Percentiles rank a stretch among this genome's conserved stretches.
Evolutionary conservation across 352 stramenopile species (phyloP).

Genomic region (Pythium oligandrum): DNA sequence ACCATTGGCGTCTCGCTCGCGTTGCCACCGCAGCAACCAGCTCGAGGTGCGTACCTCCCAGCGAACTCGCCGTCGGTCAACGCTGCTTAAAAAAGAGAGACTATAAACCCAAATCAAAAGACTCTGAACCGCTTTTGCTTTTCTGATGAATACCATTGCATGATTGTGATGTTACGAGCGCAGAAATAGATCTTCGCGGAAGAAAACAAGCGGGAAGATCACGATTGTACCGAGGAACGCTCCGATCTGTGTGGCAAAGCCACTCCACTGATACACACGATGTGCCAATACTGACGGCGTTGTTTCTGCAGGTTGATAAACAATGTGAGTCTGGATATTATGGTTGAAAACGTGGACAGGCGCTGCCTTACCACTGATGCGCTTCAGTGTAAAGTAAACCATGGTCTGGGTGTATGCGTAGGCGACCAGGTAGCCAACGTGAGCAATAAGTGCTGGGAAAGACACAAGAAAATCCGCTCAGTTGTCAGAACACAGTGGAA

Average conservation of each 20-base stretch:
- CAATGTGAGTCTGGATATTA: neutral
- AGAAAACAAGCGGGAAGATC: constrained; percentile 67
- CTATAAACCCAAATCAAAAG: too few species aligned
- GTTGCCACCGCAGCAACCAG: constrained; percentile 16
- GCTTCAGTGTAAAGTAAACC: constrained; percentile 67
- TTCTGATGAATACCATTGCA: too few species aligned
- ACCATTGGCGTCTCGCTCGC: constrained; percentile 57
- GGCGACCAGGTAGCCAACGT: constrained; percentile 48
- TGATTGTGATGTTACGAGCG: neutral
- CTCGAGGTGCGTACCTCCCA: too few species aligned
- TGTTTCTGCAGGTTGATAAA: constrained; percentile 4
- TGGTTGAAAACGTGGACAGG: neutral
- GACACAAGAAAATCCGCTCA: neutral
- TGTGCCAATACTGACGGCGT: constrained; percentile 20
- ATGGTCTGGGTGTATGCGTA: constrained; percentile 76
- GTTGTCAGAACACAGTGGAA: too few species aligned
- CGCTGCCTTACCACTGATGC: constrained; percentile 24
- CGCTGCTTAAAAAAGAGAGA: too few species aligned
- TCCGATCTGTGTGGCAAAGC: constrained; percentile 57
- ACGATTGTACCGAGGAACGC: constrained; percentile 50
- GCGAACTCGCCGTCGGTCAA: too few species aligned
- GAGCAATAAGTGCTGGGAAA: constrained; percentile 29
- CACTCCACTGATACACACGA: constrained; percentile 67
- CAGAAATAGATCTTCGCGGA: constrained; percentile 42
- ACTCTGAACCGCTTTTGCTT: too few species aligned